Base-by-base conservation (phyloP, 108 stramenopile species). In the Parmales sp. region DNA sequence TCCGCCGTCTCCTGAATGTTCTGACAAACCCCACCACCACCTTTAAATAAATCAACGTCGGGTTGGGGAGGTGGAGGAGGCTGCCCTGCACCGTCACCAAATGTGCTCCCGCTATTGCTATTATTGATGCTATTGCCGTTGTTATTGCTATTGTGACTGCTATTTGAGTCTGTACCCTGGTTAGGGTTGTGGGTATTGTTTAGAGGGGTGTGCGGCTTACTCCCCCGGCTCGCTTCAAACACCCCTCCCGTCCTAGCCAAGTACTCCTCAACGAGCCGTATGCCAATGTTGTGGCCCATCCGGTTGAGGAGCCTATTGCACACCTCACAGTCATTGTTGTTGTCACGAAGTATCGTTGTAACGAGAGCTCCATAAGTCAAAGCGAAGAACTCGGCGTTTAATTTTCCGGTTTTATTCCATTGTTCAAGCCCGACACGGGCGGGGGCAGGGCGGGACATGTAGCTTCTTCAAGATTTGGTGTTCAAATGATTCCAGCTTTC, bases 231-330 rank as follows among this genome's bases (percentile, higher is more conserved):
- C n/a, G n/a, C n/a, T n/a, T n/a, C n/a, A n/a, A n/a, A n/a, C 2
- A 48, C 22, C 6, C 19, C 3, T 4, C 22, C 19, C 2, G 88
- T 77, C 84, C 96, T 98, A 73, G 93, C 92, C 0, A 98, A 76
- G 44, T 95, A 92, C 70, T 98, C 97, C 72, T 98, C 97, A 28
- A 98, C 85, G 36, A 90, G 82, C 18, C 95, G 88, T 29, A 92
- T 83, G 22, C 97, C 97, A 22, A 98, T 98, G 69, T 86, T 89
- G 67, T 94, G 84, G 0, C 97, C 97, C 75, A 98, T 98, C n/a
- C 76, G 68, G 31, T 95, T 91, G 63, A 96, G 81, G 72, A 94
- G 88, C 28, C 78, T 74, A 68, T 94, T 93, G 63, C 82, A 74
- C 38, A 86, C 79, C 23, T 88, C 86, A 37, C 79, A 68, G 49